Base-by-base conservation (phyloP, 106 monocot genomes). In the Allium cepa region DNA sequence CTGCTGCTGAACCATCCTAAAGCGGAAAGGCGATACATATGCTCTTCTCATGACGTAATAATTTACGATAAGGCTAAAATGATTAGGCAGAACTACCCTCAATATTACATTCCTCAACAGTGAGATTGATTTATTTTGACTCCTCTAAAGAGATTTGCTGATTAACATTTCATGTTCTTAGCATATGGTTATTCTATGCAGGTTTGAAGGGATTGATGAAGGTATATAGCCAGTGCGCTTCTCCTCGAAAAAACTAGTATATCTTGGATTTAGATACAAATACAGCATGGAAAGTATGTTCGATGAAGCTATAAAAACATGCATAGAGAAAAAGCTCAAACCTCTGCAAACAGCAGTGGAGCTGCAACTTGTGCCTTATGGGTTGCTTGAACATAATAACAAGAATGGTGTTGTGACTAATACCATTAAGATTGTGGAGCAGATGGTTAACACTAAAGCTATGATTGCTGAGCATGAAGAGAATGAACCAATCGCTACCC, bases 11-110 rank as follows among this genome's bases (percentile, higher is more conserved):
- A 87, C 70, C 63, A 73, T 16, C 84, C 84, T 0, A 75, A 82
- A 49, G 87, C 91, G 16, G 75, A 71, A 9, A 87, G 87, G 18
- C 77, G 91, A 64, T 92, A 84, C 80, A 80, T 92, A 49, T 92
- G 91, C 51, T 92, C 91, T 63, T 82, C 84, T 22, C 63, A 82
- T 66, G 84, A 92, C 56, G 59, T 67, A 49, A 92, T 79, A 59
- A 74, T 87, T 26, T 53, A 72, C n/a, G 75, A 68, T 14, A 69
- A 87, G 18, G 87, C 84, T 11, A 67, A 68, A 17, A 78, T 82
- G 77, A 12, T 92, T 49, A 70, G 50, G 22, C 26, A 63, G 27
- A 66, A 69, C 5, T 87, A 70, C 45, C 91, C 91, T 5, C 80
- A 82, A 49, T 87, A 76, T 74, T 47, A 75, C 53, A 61, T 87